Conservation (phyloP, 306 rosid species). For the Casuarina equisetifolia region DNA sequence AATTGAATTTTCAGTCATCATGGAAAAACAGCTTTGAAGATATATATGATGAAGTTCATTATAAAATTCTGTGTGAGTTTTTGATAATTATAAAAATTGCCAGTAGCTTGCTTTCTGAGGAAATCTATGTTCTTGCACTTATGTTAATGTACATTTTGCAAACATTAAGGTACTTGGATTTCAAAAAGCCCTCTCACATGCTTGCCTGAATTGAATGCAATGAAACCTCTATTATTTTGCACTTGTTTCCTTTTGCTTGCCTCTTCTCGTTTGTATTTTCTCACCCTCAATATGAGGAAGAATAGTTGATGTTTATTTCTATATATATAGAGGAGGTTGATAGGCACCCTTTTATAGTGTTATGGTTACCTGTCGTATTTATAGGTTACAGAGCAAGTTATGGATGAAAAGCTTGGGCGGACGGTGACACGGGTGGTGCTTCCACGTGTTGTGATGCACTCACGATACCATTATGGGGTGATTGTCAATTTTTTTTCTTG, state of each 20-base stretch:
- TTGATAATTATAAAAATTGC: neutral
- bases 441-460: slow-evolving; percentile 97
- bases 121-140: neutral
- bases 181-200: neutral
- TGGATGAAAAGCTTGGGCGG: slow-evolving; percentile 96
- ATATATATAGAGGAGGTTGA: slow-evolving; percentile 12
- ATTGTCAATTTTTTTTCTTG: slow-evolving; percentile 14
- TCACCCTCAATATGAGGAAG: neutral
- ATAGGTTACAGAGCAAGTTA: slow-evolving; percentile 83
- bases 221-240: neutral
- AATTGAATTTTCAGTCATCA: neutral
- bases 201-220: slow-evolving; percentile 1
- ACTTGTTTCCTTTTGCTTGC: neutral
- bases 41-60: neutral
- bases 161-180: neutral
- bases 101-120: neutral
- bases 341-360: slow-evolving; percentile 24
- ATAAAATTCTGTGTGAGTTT: neutral
- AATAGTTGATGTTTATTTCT: neutral
- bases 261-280: neutral
- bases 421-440: slow-evolving; percentile 90
- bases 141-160: neutral
- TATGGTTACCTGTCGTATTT: slow-evolving; percentile 15
- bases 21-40: neutral
- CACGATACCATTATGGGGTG: slow-evolving; percentile 91